phyloP scores from a whole-genome alignment of 2,329 filamentous ascomycete genomes.

The Mollisiaceae sp. region DNA sequence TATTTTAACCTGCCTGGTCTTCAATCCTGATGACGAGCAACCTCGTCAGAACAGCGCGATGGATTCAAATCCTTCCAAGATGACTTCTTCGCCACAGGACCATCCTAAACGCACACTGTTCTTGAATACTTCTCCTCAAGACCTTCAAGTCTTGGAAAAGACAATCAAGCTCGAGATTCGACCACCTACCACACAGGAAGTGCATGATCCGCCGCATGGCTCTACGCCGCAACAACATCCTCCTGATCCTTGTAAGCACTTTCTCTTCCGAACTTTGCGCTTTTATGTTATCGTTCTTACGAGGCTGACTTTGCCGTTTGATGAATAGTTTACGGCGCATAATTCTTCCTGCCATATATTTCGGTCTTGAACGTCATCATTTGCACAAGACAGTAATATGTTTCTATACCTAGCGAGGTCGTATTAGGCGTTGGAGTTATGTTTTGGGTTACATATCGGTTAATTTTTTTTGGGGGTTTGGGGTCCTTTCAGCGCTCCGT shows the following conservation, averaged over 20 bases:
- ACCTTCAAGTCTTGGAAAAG: neutral
- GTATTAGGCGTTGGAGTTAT: neutral
- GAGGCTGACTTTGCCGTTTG: neutral
- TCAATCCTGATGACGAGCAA: neutral
- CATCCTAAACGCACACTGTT: neutral
- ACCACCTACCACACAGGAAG: neutral
- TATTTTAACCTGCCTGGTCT: neutral
- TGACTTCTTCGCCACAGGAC: neutral
- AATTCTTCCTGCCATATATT: neutral
- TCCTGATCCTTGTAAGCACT: constrained; percentile 1
- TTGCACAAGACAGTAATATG: neutral
- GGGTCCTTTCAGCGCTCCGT: neutral
- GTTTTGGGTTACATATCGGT: neutral
- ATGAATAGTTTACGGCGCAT: neutral
- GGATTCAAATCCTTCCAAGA: neutral
- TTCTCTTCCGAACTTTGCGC: neutral
- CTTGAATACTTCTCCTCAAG: neutral
- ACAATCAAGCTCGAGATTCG: neutral
- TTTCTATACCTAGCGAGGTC: neutral
- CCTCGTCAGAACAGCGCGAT: neutral
- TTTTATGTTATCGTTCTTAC: neutral
- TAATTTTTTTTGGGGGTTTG: neutral
- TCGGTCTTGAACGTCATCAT: neutral
- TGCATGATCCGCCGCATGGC: neutral
- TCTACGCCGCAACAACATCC: neutral